Base-by-base conservation (phyloP, 2,329 filamentous ascomycete genomes). In the Cordyceps fumosorosea region DNA sequence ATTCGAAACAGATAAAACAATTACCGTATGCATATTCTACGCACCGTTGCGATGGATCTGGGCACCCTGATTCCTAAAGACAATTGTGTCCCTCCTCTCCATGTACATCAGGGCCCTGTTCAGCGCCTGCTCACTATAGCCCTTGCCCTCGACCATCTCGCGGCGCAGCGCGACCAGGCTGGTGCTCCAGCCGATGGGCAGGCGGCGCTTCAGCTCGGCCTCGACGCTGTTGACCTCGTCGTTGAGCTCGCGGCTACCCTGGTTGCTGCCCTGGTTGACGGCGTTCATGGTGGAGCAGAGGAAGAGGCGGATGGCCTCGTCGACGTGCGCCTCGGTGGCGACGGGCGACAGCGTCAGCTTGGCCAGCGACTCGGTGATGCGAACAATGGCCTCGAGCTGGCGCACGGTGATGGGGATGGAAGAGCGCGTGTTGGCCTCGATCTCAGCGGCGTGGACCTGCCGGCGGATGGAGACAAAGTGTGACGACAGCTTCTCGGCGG, bases 401-500 rank as follows among this genome's bases (percentile, higher is more conserved):
- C 95, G 92, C 57, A 99, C 90, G 0, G 95, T 99, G 75, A 99
- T 99, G 57, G 95, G 95, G 69, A 99, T 98, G 22, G 90, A 95
- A 7, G 91, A 96, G 20, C 95, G 89, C 47, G 89, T 84, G 74
- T 97, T 96, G 65, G 93, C 89, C 70, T 96, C 90, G 51, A 96
- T 81, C 74, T 99, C 95, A 1, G 91, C 88, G 26, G 91, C 89
- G 74, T 96, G 93, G 7, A 99, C 92, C 77, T 98, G 93, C 66
- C 91, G 88, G 63, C 95, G 87, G 74, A 99, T 98, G 65, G 91
- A 93, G 64, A 99, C 95, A 70, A 99, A 99, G 76, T 99, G 93
- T 1, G 91, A 96, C 0, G 91, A 96, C 16, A 99, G 86, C 76
- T 97, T 97, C 77, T 98, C 95, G 0, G 93, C 90, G 0, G 95